Percentiles rank a stretch among this genome's conserved stretches.
These are phyloP conservation scores for Yarrowia bubula DNA, from an alignment of 805 yeast species.

Conservation along the genomic window DNA sequence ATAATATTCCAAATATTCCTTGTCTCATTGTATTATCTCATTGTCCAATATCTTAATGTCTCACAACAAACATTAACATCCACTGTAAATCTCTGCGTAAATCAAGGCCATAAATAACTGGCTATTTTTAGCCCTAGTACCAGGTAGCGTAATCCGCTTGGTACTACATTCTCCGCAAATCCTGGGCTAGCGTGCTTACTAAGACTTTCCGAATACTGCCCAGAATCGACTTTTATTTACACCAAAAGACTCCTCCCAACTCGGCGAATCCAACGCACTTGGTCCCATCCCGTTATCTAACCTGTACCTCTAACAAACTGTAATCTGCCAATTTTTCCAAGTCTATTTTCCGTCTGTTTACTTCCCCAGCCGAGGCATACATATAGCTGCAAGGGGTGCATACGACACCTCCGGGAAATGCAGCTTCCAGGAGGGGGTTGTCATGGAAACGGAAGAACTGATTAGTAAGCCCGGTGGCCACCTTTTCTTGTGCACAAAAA, in stretches of 20 bases:
- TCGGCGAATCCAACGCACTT: neutral
- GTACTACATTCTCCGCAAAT: neutral
- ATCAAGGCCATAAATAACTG: too few species aligned
- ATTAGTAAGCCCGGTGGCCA: too few species aligned
- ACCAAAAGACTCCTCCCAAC: neutral
- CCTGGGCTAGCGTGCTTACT: neutral
- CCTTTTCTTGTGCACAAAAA: too few species aligned
- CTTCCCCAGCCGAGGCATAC: slow-evolving; percentile 6
- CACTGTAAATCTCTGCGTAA: too few species aligned
- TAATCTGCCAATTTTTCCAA: neutral
- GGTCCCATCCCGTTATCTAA: neutral
- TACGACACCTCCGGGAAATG: slow-evolving; percentile 4
- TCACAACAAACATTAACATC: too few species aligned
- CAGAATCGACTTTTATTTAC: too few species aligned
- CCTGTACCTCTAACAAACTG: neutral
- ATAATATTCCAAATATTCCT: too few species aligned
- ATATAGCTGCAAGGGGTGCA: slow-evolving; percentile 16
- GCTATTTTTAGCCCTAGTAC: too few species aligned
- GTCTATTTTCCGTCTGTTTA: neutral
- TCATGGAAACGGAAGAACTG: neutral
- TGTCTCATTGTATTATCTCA: too few species aligned
- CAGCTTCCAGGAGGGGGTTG: neutral
- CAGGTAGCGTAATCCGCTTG: too few species aligned
- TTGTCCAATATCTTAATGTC: too few species aligned
- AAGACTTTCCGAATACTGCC: neutral